Conservation (phyloP, 768 basidiomycete genomes). For the Ephemerocybe angulata region DNA sequence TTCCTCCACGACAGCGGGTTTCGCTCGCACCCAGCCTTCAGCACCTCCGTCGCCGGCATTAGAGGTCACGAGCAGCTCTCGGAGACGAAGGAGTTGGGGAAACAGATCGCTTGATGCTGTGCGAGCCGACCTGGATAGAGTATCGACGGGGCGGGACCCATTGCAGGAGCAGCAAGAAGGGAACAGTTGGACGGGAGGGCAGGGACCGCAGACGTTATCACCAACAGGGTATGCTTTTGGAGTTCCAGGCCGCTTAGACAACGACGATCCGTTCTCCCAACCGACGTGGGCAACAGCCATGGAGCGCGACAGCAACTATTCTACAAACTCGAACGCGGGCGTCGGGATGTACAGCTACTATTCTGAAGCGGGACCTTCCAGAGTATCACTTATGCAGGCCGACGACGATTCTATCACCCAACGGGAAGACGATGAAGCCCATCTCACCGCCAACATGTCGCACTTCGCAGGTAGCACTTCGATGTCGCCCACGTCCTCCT, state of each 20-base stretch:
- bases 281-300: background rate
- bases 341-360: background rate
- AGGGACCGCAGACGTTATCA: background rate
- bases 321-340: background rate
- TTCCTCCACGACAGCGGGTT: slow-evolving; percentile 3
- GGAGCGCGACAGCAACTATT: slow-evolving; percentile 1
- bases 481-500: slow-evolving; percentile 27
- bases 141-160: slow-evolving; percentile 3
- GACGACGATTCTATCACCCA: slow-evolving; percentile 63
- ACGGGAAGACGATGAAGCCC: slow-evolving; percentile 56
- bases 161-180: background rate
- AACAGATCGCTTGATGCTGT: slow-evolving; percentile 12
- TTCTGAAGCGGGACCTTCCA: slow-evolving; percentile 9
- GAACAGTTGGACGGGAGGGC: background rate
- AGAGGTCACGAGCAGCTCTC: slow-evolving; percentile 4
- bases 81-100: slow-evolving; percentile 9
- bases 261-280: slow-evolving; percentile 7
- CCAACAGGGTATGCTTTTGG: background rate
- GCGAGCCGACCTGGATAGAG: slow-evolving; percentile 1
- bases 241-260: background rate
- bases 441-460: slow-evolving; percentile 53
- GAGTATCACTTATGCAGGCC: slow-evolving; percentile 25
- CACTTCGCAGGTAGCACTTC: slow-evolving; percentile 20
- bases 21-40: slow-evolving; percentile 4
- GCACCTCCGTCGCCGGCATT: slow-evolving; percentile 8